phyloP scores from a whole-genome alignment of 768 basidiomycete species.

The Lactarius indigo region DNA sequence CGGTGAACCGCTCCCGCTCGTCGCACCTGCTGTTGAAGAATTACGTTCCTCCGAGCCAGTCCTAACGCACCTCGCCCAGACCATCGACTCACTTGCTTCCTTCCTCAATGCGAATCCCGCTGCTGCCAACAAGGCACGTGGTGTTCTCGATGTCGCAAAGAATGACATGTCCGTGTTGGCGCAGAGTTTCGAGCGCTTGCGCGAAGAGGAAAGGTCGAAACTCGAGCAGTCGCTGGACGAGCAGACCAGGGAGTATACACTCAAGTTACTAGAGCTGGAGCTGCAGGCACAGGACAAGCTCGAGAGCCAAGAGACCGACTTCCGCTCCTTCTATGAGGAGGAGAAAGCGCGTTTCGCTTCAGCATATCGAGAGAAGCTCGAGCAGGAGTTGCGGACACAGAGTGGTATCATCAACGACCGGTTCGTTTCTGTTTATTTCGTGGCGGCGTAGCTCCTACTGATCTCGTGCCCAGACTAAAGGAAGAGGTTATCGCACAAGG shows the following conservation, averaged over 20 bases:
- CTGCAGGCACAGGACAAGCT: constrained; percentile 85
- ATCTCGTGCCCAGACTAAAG: constrained; percentile 55
- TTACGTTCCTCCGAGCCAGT: constrained; percentile 81
- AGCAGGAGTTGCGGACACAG: constrained; percentile 80
- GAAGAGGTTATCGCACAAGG: constrained; percentile 96
- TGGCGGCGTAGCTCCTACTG: not conserved
- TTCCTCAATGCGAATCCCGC: constrained; percentile 74
- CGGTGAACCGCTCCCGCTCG: constrained; percentile 58
- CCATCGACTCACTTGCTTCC: constrained; percentile 87
- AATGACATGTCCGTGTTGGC: constrained; percentile 75
- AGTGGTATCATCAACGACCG: constrained; percentile 93
- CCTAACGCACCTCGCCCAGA: constrained; percentile 84
- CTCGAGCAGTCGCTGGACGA: constrained; percentile 71
- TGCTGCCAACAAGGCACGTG: constrained; percentile 62
- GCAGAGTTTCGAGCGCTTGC: constrained; percentile 70
- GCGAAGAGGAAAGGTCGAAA: constrained; percentile 69
- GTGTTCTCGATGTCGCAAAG: constrained; percentile 78
- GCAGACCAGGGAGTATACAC: constrained; percentile 78
- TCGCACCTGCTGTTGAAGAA: constrained; percentile 77
- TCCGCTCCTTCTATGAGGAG: constrained; percentile 74
- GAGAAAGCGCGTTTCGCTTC: constrained; percentile 71
- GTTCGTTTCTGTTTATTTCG: constrained; percentile 41
- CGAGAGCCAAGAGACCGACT: constrained; percentile 80
- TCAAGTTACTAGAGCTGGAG: constrained; percentile 76
- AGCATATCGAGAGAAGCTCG: constrained; percentile 81